These are phyloP conservation scores for Polysphondylium violaceum DNA, from an alignment of 78 protist genomes.

Conservation along the genomic window DNA sequence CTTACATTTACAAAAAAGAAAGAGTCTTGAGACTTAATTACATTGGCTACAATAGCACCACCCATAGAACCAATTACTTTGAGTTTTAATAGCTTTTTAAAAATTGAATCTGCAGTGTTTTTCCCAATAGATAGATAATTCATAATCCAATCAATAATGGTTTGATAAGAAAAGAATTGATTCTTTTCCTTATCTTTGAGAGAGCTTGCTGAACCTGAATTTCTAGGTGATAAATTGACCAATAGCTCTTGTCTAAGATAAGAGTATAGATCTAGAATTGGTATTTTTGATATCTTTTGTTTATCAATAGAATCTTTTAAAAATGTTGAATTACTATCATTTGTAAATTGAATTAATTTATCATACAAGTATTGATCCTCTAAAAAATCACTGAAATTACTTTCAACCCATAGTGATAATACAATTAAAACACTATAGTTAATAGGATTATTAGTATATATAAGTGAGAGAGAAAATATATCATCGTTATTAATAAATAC, in stretches of 20 bases:
- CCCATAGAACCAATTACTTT: conserved; percentile 35
- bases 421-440: conserved; percentile 32
- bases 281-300: conserved; percentile 12
- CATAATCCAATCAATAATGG: conserved; percentile 48
- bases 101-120: conserved; percentile 17
- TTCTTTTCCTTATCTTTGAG: background rate
- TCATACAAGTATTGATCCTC: conserved; percentile 37
- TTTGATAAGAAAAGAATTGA: conserved; percentile 5
- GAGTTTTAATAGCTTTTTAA: conserved; percentile 14
- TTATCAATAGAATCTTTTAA: conserved; percentile 54
- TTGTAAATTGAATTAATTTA: conserved; percentile 1
- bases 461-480: background rate
- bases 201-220: background rate
- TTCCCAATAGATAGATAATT: conserved; percentile 19
- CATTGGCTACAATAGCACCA: background rate
- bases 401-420: conserved; percentile 61
- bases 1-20: conserved; percentile 48
- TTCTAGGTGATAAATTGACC: conserved; percentile 29
- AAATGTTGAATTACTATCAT: background rate
- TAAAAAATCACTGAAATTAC: conserved; percentile 49
- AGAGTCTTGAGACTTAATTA: conserved; percentile 9
- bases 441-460: background rate
- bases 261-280: conserved; percentile 27
- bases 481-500: conserved; percentile 14
- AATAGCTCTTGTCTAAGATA: conserved; percentile 23